Conservation (phyloP, 306 rosid genomes). For the Glycine latifolia region DNA sequence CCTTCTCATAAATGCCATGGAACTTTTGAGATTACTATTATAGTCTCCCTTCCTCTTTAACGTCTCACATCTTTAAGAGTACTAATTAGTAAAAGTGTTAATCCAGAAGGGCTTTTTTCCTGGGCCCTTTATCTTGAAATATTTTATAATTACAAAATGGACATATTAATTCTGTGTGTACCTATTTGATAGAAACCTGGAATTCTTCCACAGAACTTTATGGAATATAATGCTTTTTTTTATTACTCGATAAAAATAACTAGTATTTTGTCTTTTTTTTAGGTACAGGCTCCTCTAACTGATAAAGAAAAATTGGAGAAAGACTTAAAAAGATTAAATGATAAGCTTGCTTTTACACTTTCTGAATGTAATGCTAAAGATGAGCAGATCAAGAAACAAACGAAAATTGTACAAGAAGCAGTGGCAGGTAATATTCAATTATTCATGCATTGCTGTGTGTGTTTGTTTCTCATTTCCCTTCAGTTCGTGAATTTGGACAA, state of each 20-base stretch:
- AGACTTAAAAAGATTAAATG: constrained; percentile 64
- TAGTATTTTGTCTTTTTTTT: constrained; percentile 27
- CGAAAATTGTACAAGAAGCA: constrained; percentile 79
- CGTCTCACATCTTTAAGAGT: constrained; percentile 4
- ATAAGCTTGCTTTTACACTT: constrained; percentile 70
- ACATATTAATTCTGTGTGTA: neutral
- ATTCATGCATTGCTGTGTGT: neutral
- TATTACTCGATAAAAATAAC: neutral
- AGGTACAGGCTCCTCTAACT: constrained; percentile 58
- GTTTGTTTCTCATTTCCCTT: constrained; percentile 4
- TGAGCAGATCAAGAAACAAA: constrained; percentile 79
- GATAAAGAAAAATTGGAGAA: constrained; percentile 81
- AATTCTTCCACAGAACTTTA: constrained; percentile 6
- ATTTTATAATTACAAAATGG: constrained; percentile 14
- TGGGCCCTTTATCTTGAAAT: constrained; percentile 26
- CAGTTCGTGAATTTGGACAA: neutral
- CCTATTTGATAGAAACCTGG: constrained; percentile 23
- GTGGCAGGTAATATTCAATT: constrained; percentile 61
- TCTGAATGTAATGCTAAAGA: constrained; percentile 73
- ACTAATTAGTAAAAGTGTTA: neutral
- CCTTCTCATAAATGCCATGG: neutral
- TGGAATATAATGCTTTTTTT: neutral
- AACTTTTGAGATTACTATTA: neutral
- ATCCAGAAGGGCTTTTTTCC: neutral
- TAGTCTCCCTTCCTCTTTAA: neutral